A percentile compares a stretch with the other conserved stretches of the same genome.
These are phyloP conservation scores for Artemisia argyi DNA, from an alignment of 129 eudicot genomes.

Conservation along the genomic window DNA sequence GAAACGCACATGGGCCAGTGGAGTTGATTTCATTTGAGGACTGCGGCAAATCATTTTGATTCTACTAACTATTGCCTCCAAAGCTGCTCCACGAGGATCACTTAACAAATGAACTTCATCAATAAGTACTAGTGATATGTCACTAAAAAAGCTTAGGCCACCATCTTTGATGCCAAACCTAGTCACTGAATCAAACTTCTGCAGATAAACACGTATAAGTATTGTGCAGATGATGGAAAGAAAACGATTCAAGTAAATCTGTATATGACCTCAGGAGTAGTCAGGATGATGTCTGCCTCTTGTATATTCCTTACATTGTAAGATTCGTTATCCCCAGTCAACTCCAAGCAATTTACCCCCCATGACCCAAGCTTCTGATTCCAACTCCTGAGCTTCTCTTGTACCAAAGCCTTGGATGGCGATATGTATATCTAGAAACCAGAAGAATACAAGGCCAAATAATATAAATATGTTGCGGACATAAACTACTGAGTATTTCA, in stretches of 20 bases:
- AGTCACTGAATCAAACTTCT: slow-evolving; percentile 98
- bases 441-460: slow-evolving; percentile 18
- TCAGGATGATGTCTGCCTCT: slow-evolving; percentile 93
- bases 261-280: slow-evolving; percentile 88
- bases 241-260: slow-evolving; percentile 9
- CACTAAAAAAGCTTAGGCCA: slow-evolving; percentile 93
- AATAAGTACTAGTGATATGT: slow-evolving; percentile 86
- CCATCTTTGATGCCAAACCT: slow-evolving; percentile 94
- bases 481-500: no score
- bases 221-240: slow-evolving; percentile 3
- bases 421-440: slow-evolving; percentile 78
- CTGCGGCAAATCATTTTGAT: slow-evolving; percentile 81
- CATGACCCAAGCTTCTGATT: slow-evolving; percentile 71
- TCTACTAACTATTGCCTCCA: slow-evolving; percentile 97
- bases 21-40: slow-evolving; percentile 68
- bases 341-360: slow-evolving; percentile 93
- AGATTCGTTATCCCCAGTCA: slow-evolving; percentile 91
- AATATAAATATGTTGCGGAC: slow-evolving; percentile 9
- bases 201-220: slow-evolving; percentile 32
- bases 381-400: slow-evolving; percentile 98
- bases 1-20: slow-evolving; percentile 76
- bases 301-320: slow-evolving; percentile 69
- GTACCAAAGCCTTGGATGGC: slow-evolving; percentile 99
- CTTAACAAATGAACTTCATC: slow-evolving; percentile 98
- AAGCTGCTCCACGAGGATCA: slow-evolving; percentile 98